Evolutionary conservation across 192 early-diverging fungal genomes (phyloP).

Genomic region (Rhizophagus clarus): DNA sequence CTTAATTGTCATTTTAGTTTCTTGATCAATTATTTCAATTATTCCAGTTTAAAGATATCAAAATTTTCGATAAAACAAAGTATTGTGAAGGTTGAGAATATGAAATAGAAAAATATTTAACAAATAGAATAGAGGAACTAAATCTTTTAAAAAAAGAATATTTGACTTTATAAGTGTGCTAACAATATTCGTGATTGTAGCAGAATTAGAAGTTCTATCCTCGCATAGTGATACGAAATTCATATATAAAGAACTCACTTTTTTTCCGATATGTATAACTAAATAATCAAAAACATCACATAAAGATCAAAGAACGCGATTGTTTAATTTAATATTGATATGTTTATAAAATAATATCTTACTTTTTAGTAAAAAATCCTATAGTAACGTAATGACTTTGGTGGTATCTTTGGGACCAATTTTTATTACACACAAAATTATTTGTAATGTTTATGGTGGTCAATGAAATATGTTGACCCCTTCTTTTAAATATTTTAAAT

Average conservation of each 20-base stretch:
- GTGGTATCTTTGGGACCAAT: neutral
- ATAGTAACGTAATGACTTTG: neutral
- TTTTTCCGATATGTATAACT: too few relatives aligned
- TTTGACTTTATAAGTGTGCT: too few relatives aligned
- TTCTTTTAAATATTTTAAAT: neutral
- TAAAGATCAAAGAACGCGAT: neutral
- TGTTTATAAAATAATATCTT: neutral
- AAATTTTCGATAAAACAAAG: too few relatives aligned
- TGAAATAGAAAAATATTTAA: too few relatives aligned
- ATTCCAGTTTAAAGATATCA: neutral
- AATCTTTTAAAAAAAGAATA: too few relatives aligned
- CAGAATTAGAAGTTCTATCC: too few relatives aligned
- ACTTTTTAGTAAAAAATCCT: neutral
- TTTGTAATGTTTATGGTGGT: neutral
- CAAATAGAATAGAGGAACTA: too few relatives aligned
- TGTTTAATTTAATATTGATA: neutral
- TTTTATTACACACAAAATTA: neutral
- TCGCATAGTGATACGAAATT: too few relatives aligned
- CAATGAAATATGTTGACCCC: neutral
- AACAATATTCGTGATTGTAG: too few relatives aligned
- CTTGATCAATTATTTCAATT: neutral
- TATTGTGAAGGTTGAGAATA: too few relatives aligned
- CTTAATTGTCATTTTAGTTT: conserved; percentile 38
- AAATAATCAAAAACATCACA: neutral
- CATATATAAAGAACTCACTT: too few relatives aligned